Percentiles rank a stretch among this genome's conserved stretches.
These are phyloP conservation scores for Senna siamea DNA, from an alignment of 306 rosid genomes.

Conservation along the genomic window DNA sequence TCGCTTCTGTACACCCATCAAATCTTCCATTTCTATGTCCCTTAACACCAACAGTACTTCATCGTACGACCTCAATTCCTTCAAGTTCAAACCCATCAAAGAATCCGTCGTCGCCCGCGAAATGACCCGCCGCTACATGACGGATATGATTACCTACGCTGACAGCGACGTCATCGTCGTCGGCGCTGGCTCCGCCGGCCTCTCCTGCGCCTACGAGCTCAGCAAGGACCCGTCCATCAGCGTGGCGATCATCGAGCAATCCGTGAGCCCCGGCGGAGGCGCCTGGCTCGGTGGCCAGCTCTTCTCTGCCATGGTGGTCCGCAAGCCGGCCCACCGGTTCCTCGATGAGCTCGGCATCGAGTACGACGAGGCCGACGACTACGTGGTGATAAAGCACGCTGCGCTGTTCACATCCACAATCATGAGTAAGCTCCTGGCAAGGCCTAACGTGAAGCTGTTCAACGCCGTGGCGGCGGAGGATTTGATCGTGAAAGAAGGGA, in stretches of 20 bases:
- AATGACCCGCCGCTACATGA: conserved; percentile 97
- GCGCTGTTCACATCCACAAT: conserved; percentile 95
- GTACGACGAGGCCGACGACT: conserved; percentile 84
- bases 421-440: conserved; percentile 82
- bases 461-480: conserved; percentile 92
- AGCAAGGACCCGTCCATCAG: conserved; percentile 75
- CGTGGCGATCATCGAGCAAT: conserved; percentile 88
- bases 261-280: conserved; percentile 97
- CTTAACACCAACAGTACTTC: no score
- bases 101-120: conserved; percentile 83
- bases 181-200: conserved; percentile 90
- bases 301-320: conserved; percentile 96
- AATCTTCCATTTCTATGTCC: no score
- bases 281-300: conserved; percentile 99
- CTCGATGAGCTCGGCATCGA: conserved; percentile 70
- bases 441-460: conserved; percentile 90
- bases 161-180: conserved; percentile 90
- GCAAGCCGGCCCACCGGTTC: conserved; percentile 86
- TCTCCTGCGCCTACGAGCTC: conserved; percentile 94
- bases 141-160: conserved; percentile 91
- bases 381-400: conserved; percentile 92
- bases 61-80: conserved; percentile 45
- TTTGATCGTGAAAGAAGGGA: conserved; percentile 73
- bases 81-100: conserved; percentile 57
- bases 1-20: no score